Evolutionary conservation across 106 monocot species (phyloP), one percentile per base, ranked within the genome.

Genomic region (Dioscorea zingiberensis): DNA sequence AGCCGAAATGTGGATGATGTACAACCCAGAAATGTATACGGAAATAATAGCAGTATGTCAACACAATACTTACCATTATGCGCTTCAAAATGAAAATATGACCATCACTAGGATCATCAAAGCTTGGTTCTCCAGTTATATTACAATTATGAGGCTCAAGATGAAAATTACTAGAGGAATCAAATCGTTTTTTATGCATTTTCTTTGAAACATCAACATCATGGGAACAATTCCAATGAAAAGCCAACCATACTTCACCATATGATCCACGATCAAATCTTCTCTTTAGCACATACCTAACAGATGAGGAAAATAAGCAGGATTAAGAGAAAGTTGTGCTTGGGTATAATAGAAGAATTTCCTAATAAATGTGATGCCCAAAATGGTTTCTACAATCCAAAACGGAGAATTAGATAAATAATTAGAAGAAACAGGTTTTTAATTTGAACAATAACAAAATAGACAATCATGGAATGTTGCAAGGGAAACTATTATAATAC

Each of bases 161-260:
- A 65, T 71, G 53, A 25, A 64, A 27, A 67, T 44, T 63, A 54
- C 59, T 32, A 21, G 17, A 23, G 58, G 60, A 58, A 51, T 47
- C 45, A 28, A 67, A 29, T 16, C 44, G 15, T 59, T 73, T 70
- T 55, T 60, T 66, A 48, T 47, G 55, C 21, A 62, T 55, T 22
- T 60, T 23, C 59, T 55, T 69, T 21, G 29, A 63, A 23, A 28
- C 55, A 58, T 77, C 70, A 60, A 64, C 19, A 58, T 69, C 75
- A 67, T 84, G 65, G 66, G 79, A 89, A 60, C 89, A 89, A 69
- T 89, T 94, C 93, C 89, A 89, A 26, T 83, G 89, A 86, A 78
- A 89, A 68, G 93, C 93, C 66, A 94, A 71, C 93, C 93, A 94
- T 69, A 89, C 93, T 86, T 94, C 93, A 73, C 93, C 93, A 81